Conservation (phyloP, 768 basidiomycete species). For the Pholiota microspora region DNA sequence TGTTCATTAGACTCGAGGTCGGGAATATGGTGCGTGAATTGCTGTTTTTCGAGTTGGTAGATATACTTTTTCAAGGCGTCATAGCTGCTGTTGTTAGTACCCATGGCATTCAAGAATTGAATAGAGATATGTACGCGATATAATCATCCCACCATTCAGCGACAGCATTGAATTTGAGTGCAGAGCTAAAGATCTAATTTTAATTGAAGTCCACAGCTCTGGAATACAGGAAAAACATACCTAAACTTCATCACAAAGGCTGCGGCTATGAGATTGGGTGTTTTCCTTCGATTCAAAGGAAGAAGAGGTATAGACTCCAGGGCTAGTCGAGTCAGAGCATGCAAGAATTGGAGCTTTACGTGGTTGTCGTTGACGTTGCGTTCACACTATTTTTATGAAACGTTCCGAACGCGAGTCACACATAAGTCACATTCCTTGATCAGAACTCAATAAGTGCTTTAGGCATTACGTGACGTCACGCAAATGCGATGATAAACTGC, state of each 20-base stretch:
- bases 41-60: constrained; percentile 82
- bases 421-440: too few species aligned
- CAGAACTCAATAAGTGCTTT: too few species aligned
- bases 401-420: too few species aligned
- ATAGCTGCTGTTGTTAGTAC: constrained; percentile 51
- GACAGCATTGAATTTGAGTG: constrained; percentile 88
- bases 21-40: constrained; percentile 39
- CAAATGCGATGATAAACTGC: too few species aligned
- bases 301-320: constrained; percentile 42
- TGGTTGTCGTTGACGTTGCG: neutral
- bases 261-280: constrained; percentile 18
- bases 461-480: too few species aligned
- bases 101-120: neutral
- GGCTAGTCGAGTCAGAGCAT: constrained; percentile 9
- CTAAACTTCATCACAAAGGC: constrained; percentile 58
- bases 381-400: too few species aligned
- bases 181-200: constrained; percentile 47
- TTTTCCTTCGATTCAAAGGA: constrained; percentile 25
- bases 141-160: constrained; percentile 94
- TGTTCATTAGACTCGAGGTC: constrained; percentile 70
- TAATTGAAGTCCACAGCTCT: neutral
- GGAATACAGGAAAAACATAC: constrained; percentile 26
- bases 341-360: neutral
- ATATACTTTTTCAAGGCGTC: constrained; percentile 82
- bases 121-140: constrained; percentile 63